Evolutionary conservation across 441 rosid species (phyloP).

Genomic region (Gossypium schwendimanii): DNA sequence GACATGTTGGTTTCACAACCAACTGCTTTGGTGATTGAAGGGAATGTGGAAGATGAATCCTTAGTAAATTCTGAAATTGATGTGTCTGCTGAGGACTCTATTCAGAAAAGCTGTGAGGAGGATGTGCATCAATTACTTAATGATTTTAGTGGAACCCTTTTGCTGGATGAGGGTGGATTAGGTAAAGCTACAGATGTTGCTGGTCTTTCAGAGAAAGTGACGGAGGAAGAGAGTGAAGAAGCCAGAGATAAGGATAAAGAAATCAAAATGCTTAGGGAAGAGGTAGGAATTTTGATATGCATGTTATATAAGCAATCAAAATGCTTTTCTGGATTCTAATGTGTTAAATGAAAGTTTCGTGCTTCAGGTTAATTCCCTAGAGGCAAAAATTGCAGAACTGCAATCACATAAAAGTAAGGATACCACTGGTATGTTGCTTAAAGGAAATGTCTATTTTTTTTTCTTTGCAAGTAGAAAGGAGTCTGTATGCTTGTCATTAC

Average conservation of each 20-base stretch:
- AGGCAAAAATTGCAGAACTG: slow-evolving; percentile 60
- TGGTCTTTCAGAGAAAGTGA: slow-evolving; percentile 23
- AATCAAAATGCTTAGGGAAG: slow-evolving; percentile 46
- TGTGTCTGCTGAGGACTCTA: slow-evolving; percentile 14
- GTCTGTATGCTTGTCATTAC: slow-evolving; percentile 4
- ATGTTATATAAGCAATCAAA: not conserved
- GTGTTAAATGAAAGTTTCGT: slow-evolving; percentile 3
- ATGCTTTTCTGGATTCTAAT: not conserved
- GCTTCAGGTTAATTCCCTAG: slow-evolving; percentile 57
- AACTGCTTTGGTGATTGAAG: slow-evolving; percentile 23
- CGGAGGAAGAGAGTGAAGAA: slow-evolving; percentile 23
- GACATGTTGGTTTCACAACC: slow-evolving; percentile 26
- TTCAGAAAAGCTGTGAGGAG: slow-evolving; percentile 27
- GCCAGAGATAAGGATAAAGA: slow-evolving; percentile 28
- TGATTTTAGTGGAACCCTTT: slow-evolving; percentile 20
- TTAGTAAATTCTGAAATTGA: slow-evolving; percentile 13
- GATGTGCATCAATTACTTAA: slow-evolving; percentile 21
- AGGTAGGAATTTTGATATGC: slow-evolving; percentile 38
- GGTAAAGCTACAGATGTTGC: slow-evolving; percentile 27
- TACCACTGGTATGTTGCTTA: slow-evolving; percentile 14
- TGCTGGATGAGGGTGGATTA: slow-evolving; percentile 22
- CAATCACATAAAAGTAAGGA: slow-evolving; percentile 36
- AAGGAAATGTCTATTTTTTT: slow-evolving; percentile 10
- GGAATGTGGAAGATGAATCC: slow-evolving; percentile 18
- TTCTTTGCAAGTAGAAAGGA: not conserved